Evolutionary conservation across 345 rosid genomes (phyloP), one percentile per base, ranked within the genome.

Genomic region (Salix arbutifolia): DNA sequence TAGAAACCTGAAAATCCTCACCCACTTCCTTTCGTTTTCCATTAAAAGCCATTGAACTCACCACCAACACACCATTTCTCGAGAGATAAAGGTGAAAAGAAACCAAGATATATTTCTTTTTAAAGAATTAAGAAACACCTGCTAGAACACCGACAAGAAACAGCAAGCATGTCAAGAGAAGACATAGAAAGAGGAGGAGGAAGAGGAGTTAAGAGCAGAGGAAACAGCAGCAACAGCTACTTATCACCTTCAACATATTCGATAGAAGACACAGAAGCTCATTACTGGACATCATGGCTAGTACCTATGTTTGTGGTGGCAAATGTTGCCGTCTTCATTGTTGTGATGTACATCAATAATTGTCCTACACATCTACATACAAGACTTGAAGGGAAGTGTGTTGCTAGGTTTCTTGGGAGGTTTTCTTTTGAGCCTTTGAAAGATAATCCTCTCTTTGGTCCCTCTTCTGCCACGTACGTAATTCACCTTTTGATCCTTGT

Each of bases 221-320:
- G 46, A 56, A 79, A 58, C 28, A 52, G 19, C 56, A 71, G 44
- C 25, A 48, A 18, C 60, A n/a, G 72, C 17, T 56, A 72, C 53
- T 12, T 82, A 4, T 69, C 89, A 4, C 77, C 91, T 38, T 83
- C 88, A 6, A 30, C 86, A 16, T 77, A 82, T n/a, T 19, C 77
- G 76, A 75, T 79, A 9, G 96, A 87, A 13, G 87, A 87, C 4
- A 74, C 65, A 6, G 91, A 85, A 38, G 53, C 83, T 83, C 79
- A 72, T 58, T 58, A 58, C 37, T 76, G 83, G 79, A 81, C 84
- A 5, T 81, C 84, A 17, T 81, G 84, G 81, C 72, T 81, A 2
- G 78, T 81, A 3, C 84, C 81, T 8, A 70, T 81, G 78, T 40
- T 81, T 70, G 75, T 81, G 56, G 81, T 77, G 37, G 84, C 80